phyloP scores from a whole-genome alignment of 495 filamentous ascomycete genomes.

The Xylaria curta region DNA sequence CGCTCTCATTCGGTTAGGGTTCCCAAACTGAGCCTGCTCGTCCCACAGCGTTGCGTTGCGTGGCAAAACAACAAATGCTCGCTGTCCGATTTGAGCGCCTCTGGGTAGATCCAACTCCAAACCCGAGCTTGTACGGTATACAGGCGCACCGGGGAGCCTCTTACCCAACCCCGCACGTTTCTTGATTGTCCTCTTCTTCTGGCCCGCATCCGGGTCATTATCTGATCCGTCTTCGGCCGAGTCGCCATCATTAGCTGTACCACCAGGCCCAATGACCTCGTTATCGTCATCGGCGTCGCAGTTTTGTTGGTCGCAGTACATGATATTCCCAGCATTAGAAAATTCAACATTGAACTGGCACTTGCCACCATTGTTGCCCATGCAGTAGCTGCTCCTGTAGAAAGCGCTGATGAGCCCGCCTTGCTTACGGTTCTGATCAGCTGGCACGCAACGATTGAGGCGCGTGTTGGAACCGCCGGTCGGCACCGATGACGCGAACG shows the following conservation, averaged over 20 bases:
- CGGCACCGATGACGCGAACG: constrained; percentile 4
- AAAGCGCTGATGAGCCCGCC: constrained; percentile 11
- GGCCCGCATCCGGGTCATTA: neutral
- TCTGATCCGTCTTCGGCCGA: constrained; percentile 6
- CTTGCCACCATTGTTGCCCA: constrained; percentile 16
- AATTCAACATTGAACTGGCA: constrained; percentile 3
- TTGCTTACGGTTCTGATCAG: constrained; percentile 15
- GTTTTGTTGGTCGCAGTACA: neutral
- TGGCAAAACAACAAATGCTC: constrained; percentile 18
- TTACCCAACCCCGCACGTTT: constrained; percentile 4
- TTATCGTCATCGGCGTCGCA: constrained; percentile 7
- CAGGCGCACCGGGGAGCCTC: neutral
- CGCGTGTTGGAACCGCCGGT: neutral
- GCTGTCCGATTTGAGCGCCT: constrained; percentile 12
- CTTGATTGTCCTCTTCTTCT: constrained; percentile 6
- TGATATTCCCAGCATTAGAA: constrained; percentile 10
- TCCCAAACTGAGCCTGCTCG: constrained; percentile 16
- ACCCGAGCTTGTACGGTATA: constrained; percentile 15
- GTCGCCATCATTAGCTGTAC: neutral
- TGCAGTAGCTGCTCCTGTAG: constrained; percentile 18
- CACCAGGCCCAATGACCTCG: constrained; percentile 7
- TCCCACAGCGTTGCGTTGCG: constrained; percentile 18
- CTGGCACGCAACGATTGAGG: constrained; percentile 13
- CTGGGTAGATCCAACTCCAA: constrained; percentile 3
- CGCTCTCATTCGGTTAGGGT: neutral